These are phyloP conservation scores for Populus ilicifolia DNA, from an alignment of 345 rosid species.

Conservation along the genomic window DNA sequence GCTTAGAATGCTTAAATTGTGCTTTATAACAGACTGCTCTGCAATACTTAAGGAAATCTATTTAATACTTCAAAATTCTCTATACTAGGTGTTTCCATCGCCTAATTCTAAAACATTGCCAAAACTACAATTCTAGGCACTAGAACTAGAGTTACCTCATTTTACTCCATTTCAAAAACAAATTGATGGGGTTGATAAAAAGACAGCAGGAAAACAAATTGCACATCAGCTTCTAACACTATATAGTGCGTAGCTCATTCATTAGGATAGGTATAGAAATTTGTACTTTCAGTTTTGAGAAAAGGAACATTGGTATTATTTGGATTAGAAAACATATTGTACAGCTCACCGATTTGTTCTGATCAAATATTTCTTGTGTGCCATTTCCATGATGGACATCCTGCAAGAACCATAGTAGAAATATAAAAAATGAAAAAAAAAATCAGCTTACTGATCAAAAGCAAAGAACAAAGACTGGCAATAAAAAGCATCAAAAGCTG, in stretches of 20 bases:
- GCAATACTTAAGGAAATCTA: background rate
- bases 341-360: conserved; percentile 68
- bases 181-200: too few species aligned
- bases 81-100: background rate
- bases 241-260: too few species aligned
- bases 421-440: background rate
- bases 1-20: conserved; percentile 4
- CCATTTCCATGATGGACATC: conserved; percentile 99
- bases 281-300: too few species aligned
- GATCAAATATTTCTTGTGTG: conserved; percentile 89
- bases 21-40: conserved; percentile 2
- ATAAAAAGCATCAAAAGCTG: too few species aligned
- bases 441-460: background rate
- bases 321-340: too few species aligned
- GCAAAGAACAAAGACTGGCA: background rate
- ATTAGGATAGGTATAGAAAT: too few species aligned
- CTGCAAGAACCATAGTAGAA: conserved; percentile 39
- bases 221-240: too few species aligned
- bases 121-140: background rate
- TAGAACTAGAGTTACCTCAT: conserved; percentile 1
- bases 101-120: background rate
- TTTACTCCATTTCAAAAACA: background rate
- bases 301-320: too few species aligned
- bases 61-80: background rate
- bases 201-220: too few species aligned